Base-by-base conservation (phyloP, 495 filamentous ascomycete species). In the Daldinia vernicosa region DNA sequence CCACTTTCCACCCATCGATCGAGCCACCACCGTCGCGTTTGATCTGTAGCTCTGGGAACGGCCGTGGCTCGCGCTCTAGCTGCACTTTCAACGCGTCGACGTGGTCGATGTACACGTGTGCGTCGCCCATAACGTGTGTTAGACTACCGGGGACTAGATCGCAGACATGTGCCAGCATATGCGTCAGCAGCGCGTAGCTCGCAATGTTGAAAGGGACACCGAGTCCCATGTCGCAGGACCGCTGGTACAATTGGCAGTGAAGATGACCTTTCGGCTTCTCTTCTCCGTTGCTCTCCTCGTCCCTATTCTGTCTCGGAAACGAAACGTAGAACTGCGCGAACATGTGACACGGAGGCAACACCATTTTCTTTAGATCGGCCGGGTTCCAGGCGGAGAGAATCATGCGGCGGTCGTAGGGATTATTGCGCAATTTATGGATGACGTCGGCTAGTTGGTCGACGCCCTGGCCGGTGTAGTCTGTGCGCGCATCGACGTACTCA, bases 191-290 rank as follows among this genome's bases (percentile, higher is more conserved):
- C 59, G 94, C 93, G 81, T 98, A 99, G 52, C 87, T 91, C 2
- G 94, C 95, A 66, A 99, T 98, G 76, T 99, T 99, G 84, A 99
- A 98, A 2, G 95, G 95, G 17, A 99, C 93, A 14, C 95, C 96
- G 2, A 98, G 87, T 2, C 95, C 95, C 93, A 98, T 97, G 80
- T 99, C 96, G 80, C 93, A 97, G 33, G 88, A 91, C n/a, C 95
- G 85, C 81, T 98, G 95, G 78, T 98, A 99, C 15, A 99, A 81
- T 73, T 94, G 86, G 72, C 93, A 95, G 74, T 92, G 89, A 22
- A 98, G 82, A 27, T 90, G 84, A 3, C 94, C 93, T 55, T 84
- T 85, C 7, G 76, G 75, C 50, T 76, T 78, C 37, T 77, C 75
- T 40, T 76, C 76, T 43, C 69, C 75, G 27, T 79, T 56, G 26